Conservation (phyloP, 257 asterid species). For the Penstemon eatonii region DNA sequence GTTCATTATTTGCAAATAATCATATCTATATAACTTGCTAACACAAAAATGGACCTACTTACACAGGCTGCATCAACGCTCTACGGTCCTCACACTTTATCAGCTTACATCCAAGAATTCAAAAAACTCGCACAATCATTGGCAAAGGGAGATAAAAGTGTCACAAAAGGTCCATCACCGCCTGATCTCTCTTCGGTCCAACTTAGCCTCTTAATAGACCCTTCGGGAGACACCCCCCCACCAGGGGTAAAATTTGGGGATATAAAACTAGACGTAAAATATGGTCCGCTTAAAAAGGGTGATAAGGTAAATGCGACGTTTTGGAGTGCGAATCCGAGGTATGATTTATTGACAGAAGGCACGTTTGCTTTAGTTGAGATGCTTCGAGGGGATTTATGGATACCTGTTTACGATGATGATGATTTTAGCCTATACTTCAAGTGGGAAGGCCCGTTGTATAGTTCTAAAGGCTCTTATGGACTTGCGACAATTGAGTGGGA, state of each 20-base stretch:
- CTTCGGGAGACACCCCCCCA: conserved; percentile 56
- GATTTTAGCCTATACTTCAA: conserved; percentile 53
- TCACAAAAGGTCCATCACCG: conserved; percentile 42
- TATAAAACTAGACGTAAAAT: conserved; percentile 39
- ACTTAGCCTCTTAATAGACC: conserved; percentile 41
- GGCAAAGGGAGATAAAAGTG: conserved; percentile 39
- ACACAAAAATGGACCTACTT: not conserved
- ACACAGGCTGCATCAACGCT: conserved; percentile 62
- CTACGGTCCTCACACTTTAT: conserved; percentile 62
- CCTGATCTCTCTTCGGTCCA: conserved; percentile 58
- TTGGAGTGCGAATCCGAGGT: conserved; percentile 62
- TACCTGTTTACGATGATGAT: conserved; percentile 49
- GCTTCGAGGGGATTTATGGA: conserved; percentile 41
- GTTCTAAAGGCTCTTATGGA: conserved; percentile 28
- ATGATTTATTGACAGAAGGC: conserved; percentile 53
- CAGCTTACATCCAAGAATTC: conserved; percentile 74
- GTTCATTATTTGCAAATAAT: not conserved
- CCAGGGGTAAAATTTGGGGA: conserved; percentile 52
- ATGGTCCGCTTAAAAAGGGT: conserved; percentile 32
- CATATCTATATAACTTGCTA: not conserved
- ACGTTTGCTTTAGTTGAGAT: conserved; percentile 54
- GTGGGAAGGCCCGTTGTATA: conserved; percentile 38
- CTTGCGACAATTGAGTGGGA: conserved; percentile 60
- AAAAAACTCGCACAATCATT: conserved; percentile 50
- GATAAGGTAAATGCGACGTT: conserved; percentile 45